These are phyloP conservation scores for Thelephora ganbajun DNA, from an alignment of 768 basidiomycete genomes.

Conservation along the genomic window DNA sequence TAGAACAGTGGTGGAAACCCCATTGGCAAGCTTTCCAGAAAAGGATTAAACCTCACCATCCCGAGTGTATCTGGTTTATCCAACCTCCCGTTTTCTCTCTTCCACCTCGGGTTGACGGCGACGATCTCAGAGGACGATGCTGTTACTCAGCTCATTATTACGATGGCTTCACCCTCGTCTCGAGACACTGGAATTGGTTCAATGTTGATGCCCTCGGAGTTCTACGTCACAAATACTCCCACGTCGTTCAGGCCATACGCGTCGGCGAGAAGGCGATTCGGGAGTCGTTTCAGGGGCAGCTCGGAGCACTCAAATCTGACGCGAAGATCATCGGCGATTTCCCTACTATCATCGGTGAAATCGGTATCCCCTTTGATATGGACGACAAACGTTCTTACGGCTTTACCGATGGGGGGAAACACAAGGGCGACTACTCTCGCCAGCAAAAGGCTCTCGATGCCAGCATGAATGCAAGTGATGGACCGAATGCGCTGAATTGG, in stretches of 20 bases:
- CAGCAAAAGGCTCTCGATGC: conserved; percentile 86
- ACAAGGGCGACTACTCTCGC: conserved; percentile 57
- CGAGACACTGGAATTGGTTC: conserved; percentile 87
- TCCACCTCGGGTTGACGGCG: conserved; percentile 50
- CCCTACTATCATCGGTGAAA: conserved; percentile 91
- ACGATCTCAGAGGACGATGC: conserved; percentile 47
- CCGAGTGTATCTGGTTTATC: conserved; percentile 77
- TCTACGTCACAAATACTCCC: conserved; percentile 69
- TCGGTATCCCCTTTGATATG: conserved; percentile 92
- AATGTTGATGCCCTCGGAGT: conserved; percentile 92
- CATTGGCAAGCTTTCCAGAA: conserved; percentile 45
- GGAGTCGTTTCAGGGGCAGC: conserved; percentile 66
- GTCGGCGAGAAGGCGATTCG: conserved; percentile 80
- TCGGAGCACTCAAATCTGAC: conserved; percentile 68
- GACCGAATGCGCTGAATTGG: conserved; percentile 58
- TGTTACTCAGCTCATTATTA: conserved; percentile 84
- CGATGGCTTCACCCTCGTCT: conserved; percentile 88
- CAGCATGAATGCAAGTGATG: conserved; percentile 67
- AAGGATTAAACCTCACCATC: conserved; percentile 55
- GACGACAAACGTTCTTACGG: conserved; percentile 80
- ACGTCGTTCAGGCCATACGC: conserved; percentile 55
- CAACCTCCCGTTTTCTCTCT: conserved; percentile 82
- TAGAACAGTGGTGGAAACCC: conserved; percentile 67
- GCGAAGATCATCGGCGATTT: conserved; percentile 51
- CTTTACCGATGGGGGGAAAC: conserved; percentile 49